Evolutionary conservation across 2,329 filamentous ascomycete species (phyloP).

Genomic region (Hypoxylon sp.): DNA sequence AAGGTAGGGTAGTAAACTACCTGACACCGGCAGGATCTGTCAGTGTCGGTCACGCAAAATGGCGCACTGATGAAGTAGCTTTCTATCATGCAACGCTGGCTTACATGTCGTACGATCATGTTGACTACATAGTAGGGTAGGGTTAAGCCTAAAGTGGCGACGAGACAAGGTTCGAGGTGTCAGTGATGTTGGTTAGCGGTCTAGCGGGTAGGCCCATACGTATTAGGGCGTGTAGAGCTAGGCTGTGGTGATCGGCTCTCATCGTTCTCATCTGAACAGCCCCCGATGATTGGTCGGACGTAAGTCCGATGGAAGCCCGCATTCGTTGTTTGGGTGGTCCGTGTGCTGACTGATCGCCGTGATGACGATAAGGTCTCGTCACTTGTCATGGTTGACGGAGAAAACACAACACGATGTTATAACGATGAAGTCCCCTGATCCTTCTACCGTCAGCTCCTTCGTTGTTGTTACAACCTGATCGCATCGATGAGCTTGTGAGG

Average conservation of each 20-base stretch:
- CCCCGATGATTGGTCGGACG: not conserved
- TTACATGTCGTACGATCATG: conserved; percentile 28
- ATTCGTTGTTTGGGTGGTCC: not conserved
- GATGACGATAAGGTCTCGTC: not conserved
- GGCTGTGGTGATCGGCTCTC: conserved; percentile 1
- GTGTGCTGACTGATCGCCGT: not conserved
- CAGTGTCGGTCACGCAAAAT: not conserved
- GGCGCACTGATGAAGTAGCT: conserved; percentile 12
- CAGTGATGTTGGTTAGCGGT: not conserved
- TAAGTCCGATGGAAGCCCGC: not conserved
- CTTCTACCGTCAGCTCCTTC: not conserved
- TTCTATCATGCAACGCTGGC: conserved; percentile 15
- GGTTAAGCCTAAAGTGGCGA: conserved; percentile 5
- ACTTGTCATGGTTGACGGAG: not conserved
- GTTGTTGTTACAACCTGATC: not conserved
- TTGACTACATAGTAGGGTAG: conserved; percentile 13
- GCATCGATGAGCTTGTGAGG: not conserved
- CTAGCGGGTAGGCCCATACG: too few species aligned
- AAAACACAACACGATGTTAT: not conserved
- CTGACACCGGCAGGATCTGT: not conserved
- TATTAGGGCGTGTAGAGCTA: too few species aligned
- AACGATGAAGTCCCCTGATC: conserved; percentile 1
- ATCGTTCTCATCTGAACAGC: not conserved
- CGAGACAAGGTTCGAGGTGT: not conserved
- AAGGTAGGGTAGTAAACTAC: conserved; percentile 1